Base-by-base conservation (phyloP, 495 filamentous ascomycete genomes). In the Neurospora sp. region DNA sequence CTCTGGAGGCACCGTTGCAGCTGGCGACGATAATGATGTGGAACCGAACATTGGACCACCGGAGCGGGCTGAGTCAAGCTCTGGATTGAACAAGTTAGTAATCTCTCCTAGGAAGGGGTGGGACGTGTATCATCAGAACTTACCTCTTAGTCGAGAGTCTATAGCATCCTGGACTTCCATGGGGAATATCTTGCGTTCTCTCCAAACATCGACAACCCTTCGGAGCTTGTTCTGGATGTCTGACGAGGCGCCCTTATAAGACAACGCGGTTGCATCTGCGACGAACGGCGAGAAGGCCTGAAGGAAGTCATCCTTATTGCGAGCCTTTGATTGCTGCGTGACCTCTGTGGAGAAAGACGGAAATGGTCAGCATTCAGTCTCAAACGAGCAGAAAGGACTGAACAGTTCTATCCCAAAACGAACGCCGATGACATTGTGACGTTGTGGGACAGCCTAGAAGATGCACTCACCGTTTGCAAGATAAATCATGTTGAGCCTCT, bases 171-270 rank as follows among this genome's bases (percentile, higher is more conserved):
- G 89, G 70, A 96, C 91, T 1, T 90, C 88, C 3, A 77, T 75
- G 71, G 95, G 92, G 76, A 99, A 99, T n/a, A 99, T 93, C 70
- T 83, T 83, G 18, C 96, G 88, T 74, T 93, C 89, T 78, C 91
- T 89, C 96, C 96, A 98, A 3, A 98, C 96, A 77, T 98, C 94
- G 7, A 98, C 88, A 12, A 98, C 94, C 31, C 96, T 89, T 69
- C 90, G 87, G 11, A 99, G 84, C 81, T 97, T 97, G 74, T 90
- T 86, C 78, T 97, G 94, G 37, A 97, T 88, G 70, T 98, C 94
- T 66, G 88, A 85, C 38, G 91, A 88, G 14, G 94, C 88, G 39
- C 94, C 93, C 82, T 93, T 96, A 82, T 98, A 98, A 70, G 96
- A 94, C 10, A 86, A 84, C 37, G 92, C 86, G 10, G 90, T 91